Conservation (phyloP, 1,139 yeast species). For the Hansenula anomala region DNA sequence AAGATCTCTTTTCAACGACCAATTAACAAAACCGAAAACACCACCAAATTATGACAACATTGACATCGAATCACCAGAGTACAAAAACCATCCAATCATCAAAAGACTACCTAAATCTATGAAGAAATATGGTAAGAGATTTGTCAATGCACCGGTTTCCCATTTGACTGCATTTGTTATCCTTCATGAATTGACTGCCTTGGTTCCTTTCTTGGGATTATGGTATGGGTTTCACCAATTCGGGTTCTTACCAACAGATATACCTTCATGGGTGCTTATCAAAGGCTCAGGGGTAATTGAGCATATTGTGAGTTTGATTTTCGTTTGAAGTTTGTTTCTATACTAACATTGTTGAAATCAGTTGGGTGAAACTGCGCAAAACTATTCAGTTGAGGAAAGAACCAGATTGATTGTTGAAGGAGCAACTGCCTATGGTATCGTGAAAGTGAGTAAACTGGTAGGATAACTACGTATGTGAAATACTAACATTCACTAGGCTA, state of each 20-base stretch:
- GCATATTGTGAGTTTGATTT: conserved; percentile 28
- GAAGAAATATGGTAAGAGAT: conserved; percentile 18
- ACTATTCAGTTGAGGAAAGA: conserved; percentile 44
- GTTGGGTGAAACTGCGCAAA: conserved; percentile 26
- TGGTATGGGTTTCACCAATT: conserved; percentile 71
- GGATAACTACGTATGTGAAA: too few species aligned
- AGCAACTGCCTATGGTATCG: conserved; percentile 82
- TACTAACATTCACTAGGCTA: conserved; percentile 17
- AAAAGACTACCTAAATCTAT: conserved; percentile 17
- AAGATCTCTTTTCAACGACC: conserved; percentile 4
- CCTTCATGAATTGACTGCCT: conserved; percentile 83
- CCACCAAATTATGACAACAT: conserved; percentile 5
- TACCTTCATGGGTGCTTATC: conserved; percentile 63
- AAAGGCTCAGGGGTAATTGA: conserved; percentile 61
- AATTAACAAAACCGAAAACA: conserved; percentile 9
- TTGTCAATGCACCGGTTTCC: conserved; percentile 51
- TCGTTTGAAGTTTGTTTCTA: not conserved
- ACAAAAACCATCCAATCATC: conserved; percentile 4
- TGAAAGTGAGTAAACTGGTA: conserved; percentile 45
- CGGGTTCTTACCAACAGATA: conserved; percentile 45
- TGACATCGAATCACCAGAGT: conserved; percentile 2
- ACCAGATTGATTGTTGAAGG: conserved; percentile 67
- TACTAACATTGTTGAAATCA: conserved; percentile 11
- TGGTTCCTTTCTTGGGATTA: conserved; percentile 68
- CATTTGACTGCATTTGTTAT: conserved; percentile 71